A percentile compares a stretch with the other conserved stretches of the same genome.
These are phyloP conservation scores for Sanghuangporus sanghuang DNA, from an alignment of 1,284 basidiomycete species.

Conservation along the genomic window DNA sequence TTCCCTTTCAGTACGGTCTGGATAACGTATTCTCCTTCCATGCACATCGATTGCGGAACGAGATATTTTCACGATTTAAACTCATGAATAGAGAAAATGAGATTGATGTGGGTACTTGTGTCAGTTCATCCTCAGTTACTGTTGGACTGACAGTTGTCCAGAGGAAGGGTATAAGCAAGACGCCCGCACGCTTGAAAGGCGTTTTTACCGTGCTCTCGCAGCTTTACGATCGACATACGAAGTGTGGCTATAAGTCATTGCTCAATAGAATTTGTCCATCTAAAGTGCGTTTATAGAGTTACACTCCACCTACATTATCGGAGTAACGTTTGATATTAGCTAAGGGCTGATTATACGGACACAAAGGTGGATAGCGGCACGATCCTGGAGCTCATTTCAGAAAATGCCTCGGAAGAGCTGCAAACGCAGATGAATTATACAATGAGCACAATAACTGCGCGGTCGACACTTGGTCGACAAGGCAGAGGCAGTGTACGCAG, in stretches of 20 bases:
- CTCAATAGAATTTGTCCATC: conserved; percentile 67
- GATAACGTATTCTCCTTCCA: conserved; percentile 46
- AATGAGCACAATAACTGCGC: neutral
- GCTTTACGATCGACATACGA: conserved; percentile 62
- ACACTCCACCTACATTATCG: neutral
- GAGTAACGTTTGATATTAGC: conserved; percentile 1
- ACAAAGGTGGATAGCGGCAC: conserved; percentile 1
- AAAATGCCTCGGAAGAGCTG: conserved; percentile 41
- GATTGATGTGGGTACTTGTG: conserved; percentile 49
- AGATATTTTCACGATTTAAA: conserved; percentile 24
- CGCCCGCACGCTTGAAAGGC: conserved; percentile 65
- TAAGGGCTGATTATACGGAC: conserved; percentile 7
- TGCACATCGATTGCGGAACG: conserved; percentile 17
- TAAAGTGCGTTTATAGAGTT: conserved; percentile 41
- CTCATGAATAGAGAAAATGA: conserved; percentile 64
- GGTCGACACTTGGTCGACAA: neutral
- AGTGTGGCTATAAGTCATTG: conserved; percentile 67
- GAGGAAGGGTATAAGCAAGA: conserved; percentile 51
- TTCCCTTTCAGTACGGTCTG: conserved; percentile 73
- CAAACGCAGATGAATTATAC: conserved; percentile 39
- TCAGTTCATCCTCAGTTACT: neutral
- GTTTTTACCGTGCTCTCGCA: conserved; percentile 52
- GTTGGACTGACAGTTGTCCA: conserved; percentile 19
- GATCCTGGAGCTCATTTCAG: conserved; percentile 67
- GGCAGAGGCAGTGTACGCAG: neutral